Conservation (phyloP, 1,284 basidiomycete genomes). For the Ganoderma lingzhi region DNA sequence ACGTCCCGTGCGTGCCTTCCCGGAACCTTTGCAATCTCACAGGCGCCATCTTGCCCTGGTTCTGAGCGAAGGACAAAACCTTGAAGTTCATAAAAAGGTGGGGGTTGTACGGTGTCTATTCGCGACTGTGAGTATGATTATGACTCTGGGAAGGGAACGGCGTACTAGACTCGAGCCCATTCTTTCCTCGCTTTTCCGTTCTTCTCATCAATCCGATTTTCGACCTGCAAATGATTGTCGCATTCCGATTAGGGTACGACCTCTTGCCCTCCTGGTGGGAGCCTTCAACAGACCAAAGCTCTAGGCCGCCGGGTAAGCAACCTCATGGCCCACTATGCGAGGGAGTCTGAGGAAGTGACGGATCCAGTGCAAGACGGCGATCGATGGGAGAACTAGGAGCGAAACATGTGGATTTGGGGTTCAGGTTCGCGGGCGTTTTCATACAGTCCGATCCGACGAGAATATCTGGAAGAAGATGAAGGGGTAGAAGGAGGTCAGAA, state of each 20-base stretch:
- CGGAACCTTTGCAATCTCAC: constrained; percentile 18
- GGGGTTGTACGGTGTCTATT: constrained; percentile 8
- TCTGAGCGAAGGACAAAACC: not conserved
- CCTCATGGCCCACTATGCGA: constrained; percentile 11
- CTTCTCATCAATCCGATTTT: constrained; percentile 7
- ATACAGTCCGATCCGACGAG: constrained; percentile 25
- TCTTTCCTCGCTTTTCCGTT: constrained; percentile 5
- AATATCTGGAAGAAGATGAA: constrained; percentile 24
- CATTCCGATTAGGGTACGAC: not conserved
- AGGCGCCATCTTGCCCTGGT: constrained; percentile 5
- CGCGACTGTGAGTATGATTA: not conserved
- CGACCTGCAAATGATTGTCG: not conserved
- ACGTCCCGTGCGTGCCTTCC: constrained; percentile 24
- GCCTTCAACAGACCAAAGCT: not conserved
- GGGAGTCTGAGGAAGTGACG: not conserved
- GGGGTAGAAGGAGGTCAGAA: constrained; percentile 20
- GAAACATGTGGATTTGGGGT: constrained; percentile 12
- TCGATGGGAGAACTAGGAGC: constrained; percentile 25
- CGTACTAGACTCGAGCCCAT: not conserved
- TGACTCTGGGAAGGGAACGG: not conserved
- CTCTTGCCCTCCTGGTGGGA: not conserved
- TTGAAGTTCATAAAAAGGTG: constrained; percentile 12
- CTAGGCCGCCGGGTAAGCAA: not conserved
- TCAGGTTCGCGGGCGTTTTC: constrained; percentile 18
- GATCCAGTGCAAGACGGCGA: constrained; percentile 15